These are phyloP conservation scores for Saitoella complicata DNA, from an alignment of 805 yeast genomes.

Conservation along the genomic window DNA sequence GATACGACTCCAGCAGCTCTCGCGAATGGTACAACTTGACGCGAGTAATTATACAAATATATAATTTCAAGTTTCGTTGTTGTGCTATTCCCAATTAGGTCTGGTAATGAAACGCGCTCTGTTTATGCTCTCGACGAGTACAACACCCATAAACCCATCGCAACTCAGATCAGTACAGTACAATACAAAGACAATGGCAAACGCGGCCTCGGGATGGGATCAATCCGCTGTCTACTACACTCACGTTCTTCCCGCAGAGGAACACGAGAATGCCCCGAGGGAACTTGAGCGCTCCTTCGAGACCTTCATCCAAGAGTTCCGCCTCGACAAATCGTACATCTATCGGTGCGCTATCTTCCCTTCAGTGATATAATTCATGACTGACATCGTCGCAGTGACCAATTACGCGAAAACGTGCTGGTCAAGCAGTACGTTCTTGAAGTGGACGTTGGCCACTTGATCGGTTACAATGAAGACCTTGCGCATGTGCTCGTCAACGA, in stretches of 20 bases:
- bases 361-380: background rate
- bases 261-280: constrained; percentile 31
- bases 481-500: constrained; percentile 72
- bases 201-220: constrained; percentile 3
- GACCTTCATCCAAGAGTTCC: constrained; percentile 67
- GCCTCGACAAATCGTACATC: constrained; percentile 64
- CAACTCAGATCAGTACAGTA: no score
- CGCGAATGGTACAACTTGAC: no score
- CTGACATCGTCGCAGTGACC: constrained; percentile 38
- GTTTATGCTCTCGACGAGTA: no score
- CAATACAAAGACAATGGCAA: no score
- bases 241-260: constrained; percentile 74
- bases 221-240: constrained; percentile 24
- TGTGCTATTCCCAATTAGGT: no score
- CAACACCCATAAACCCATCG: no score
- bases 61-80: no score
- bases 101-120: no score
- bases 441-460: constrained; percentile 70
- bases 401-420: constrained; percentile 69
- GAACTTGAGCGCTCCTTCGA: constrained; percentile 35
- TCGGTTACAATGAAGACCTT: constrained; percentile 75
- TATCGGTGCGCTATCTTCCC: constrained; percentile 28
- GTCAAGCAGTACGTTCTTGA: constrained; percentile 55
- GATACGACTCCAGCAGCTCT: no score
- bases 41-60: no score